phyloP scores from a whole-genome alignment of 768 basidiomycete species.

The Termitomyces sp. region DNA sequence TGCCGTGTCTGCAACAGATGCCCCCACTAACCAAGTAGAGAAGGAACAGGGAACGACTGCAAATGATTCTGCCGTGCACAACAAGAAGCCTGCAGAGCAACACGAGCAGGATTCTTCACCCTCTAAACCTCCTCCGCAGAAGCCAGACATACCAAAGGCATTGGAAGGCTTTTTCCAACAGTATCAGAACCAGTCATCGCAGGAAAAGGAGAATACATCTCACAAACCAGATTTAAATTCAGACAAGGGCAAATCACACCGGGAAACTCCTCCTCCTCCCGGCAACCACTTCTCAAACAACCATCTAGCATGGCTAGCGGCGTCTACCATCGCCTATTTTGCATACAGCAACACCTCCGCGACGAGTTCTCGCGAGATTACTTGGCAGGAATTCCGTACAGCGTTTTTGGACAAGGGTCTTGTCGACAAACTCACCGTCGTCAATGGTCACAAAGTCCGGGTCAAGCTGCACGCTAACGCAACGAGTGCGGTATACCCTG shows the following conservation, averaged over 20 bases:
- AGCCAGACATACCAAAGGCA: constrained; percentile 52
- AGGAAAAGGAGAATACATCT: constrained; percentile 29
- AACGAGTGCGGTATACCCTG: constrained; percentile 70
- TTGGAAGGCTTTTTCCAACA: constrained; percentile 80
- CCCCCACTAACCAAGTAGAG: background rate
- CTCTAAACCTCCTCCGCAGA: constrained; percentile 19
- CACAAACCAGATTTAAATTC: constrained; percentile 28
- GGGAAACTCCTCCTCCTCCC: constrained; percentile 41
- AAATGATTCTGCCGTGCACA: constrained; percentile 4
- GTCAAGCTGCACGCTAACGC: constrained; percentile 92
- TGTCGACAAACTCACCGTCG: constrained; percentile 88
- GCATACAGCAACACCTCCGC: constrained; percentile 55
- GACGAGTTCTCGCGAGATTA: constrained; percentile 79
- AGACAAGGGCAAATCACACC: constrained; percentile 29
- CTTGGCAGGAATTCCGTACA: constrained; percentile 99
- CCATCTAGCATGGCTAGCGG: constrained; percentile 43
- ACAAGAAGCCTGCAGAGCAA: constrained; percentile 16
- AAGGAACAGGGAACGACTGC: background rate
- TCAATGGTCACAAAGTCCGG: constrained; percentile 87
- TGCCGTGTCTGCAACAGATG: background rate
- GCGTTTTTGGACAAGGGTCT: constrained; percentile 95
- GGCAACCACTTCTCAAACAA: constrained; percentile 52
- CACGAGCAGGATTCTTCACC: constrained; percentile 18
- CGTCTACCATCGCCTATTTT: constrained; percentile 56
- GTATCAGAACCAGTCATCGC: constrained; percentile 40